Evolutionary conservation across 139 green algal species (phyloP), one percentile per base, ranked within the genome.

Genomic region (Coelastrella sp.): DNA sequence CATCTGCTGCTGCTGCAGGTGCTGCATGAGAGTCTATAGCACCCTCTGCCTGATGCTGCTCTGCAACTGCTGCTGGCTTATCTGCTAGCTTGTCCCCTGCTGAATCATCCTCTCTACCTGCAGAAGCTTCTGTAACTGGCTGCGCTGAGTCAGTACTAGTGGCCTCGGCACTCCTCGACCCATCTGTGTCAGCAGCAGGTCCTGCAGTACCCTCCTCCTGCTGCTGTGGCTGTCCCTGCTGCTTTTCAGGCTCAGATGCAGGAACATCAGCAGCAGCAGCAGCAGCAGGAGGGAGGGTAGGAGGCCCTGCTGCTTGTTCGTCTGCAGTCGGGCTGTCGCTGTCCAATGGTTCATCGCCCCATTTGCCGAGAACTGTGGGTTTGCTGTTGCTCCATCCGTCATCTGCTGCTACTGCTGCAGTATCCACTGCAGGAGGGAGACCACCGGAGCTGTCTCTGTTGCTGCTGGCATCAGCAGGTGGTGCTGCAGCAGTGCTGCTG

Each of bases 241-340:
- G 80, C 80, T 73, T 58, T n/a, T n/a, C n/a, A n/a, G n/a, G n/a
- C 57, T 84, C 78, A 73, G 6, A 54, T 71, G 57, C 78, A 68
- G 76, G 73, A 54, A 3, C 22, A 54, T 7, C 61, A 71, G 61
- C 14, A 71, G 61, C 61, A 71, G 13, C 61, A 71, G 1, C 61
- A 71, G 2, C 61, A 71, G 61, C 61, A 71, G 75, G 23, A n/a
- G n/a, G n/a, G n/a, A n/a, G n/a, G n/a, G n/a, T n/a, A n/a, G n/a
- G n/a, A n/a, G 56, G 54, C 17, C 0, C 78, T 68, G 78, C 54
- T 66, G 78, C 54, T 68, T 11, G 54, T 32, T 22, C 78, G 7
- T 68, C 58, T 73, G 58, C 58, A 20, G 80, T 47, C 20, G 80
- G 61, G 4, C 5, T 61, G 61, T 87, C n/a, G 5, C 81, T 59